Evolutionary conservation across 371 early-diverging fungal species (phyloP).

Genomic region (Apophysomyces variabilis): DNA sequence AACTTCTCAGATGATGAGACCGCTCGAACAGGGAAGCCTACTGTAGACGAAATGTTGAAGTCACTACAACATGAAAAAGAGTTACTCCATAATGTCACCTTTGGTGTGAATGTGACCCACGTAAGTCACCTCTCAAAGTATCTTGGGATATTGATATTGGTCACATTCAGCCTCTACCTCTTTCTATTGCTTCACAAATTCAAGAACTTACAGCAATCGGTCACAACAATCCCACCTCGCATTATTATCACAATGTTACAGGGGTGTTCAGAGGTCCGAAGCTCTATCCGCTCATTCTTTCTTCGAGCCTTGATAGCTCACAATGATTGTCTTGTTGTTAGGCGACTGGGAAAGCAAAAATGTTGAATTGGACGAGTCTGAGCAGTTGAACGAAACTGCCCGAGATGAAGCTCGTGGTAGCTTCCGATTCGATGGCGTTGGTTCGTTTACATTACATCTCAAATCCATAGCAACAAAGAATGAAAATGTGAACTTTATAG

Average conservation of each 20-base stretch:
- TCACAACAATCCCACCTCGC: constrained; percentile 31
- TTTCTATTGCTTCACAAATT: constrained; percentile 34
- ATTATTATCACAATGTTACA: constrained; percentile 66
- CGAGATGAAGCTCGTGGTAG: constrained; percentile 39
- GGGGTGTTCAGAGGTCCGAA: constrained; percentile 63
- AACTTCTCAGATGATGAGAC: constrained; percentile 51
- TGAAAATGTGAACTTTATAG: constrained; percentile 55
- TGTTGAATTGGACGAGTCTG: constrained; percentile 16
- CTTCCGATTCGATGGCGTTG: constrained; percentile 36
- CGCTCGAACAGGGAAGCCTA: constrained; percentile 31
- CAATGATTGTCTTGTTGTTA: constrained; percentile 7
- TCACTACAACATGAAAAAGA: constrained; percentile 48
- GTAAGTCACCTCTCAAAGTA: constrained; percentile 32
- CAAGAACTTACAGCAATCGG: constrained; percentile 35
- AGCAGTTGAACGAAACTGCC: constrained; percentile 29
- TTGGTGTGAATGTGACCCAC: constrained; percentile 53
- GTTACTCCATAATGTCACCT: constrained; percentile 52
- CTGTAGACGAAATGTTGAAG: constrained; percentile 38
- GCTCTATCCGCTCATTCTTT: neutral
- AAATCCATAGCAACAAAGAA: constrained; percentile 52
- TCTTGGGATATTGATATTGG: neutral
- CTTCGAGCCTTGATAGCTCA: neutral
- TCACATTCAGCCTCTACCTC: constrained; percentile 47
- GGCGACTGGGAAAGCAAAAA: constrained; percentile 47
- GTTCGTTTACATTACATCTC: constrained; percentile 53